Evolutionary conservation across 352 stramenopile species (phyloP).

Genomic region (Pythium dissimile): DNA sequence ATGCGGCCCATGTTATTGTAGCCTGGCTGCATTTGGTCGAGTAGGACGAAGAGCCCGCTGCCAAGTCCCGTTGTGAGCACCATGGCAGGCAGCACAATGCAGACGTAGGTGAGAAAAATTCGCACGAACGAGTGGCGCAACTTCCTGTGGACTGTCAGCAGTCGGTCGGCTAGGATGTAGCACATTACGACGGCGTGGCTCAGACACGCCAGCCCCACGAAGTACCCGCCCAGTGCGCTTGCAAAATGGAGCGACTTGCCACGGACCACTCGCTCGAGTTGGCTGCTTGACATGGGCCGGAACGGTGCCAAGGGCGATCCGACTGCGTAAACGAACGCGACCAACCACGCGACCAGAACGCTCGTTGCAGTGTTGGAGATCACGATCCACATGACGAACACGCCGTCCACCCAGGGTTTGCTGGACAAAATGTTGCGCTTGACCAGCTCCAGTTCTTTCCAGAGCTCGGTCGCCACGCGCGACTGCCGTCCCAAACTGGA

Average conservation of each 20-base stretch:
- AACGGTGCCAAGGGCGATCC: constrained; percentile 17
- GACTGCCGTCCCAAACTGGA: background rate
- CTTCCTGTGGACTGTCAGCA: constrained; percentile 14
- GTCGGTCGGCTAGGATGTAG: constrained; percentile 14
- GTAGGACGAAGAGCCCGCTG: background rate
- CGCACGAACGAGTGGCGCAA: constrained; percentile 4
- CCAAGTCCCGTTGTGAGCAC: background rate
- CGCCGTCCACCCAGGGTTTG: constrained; percentile 28
- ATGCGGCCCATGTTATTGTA: background rate
- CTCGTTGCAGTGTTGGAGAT: constrained; percentile 26
- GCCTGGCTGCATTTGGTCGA: background rate
- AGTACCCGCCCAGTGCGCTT: constrained; percentile 22
- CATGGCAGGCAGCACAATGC: background rate
- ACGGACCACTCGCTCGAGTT: too few relatives aligned
- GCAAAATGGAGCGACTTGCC: constrained; percentile 12
- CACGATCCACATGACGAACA: constrained; percentile 32
- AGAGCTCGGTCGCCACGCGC: constrained; percentile 21
- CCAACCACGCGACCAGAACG: constrained; percentile 20
- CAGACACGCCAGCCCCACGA: constrained; percentile 25
- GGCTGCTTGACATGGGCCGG: background rate
- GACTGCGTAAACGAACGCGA: constrained; percentile 23
- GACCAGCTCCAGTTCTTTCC: constrained; percentile 27
- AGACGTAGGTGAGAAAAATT: constrained; percentile 1
- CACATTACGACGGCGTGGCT: constrained; percentile 16
- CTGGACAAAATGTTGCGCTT: constrained; percentile 28